A percentile compares a stretch with the other conserved stretches of the same genome.
These are phyloP conservation scores for Baorangia bicolor DNA, from an alignment of 768 basidiomycete species.

Conservation along the genomic window DNA sequence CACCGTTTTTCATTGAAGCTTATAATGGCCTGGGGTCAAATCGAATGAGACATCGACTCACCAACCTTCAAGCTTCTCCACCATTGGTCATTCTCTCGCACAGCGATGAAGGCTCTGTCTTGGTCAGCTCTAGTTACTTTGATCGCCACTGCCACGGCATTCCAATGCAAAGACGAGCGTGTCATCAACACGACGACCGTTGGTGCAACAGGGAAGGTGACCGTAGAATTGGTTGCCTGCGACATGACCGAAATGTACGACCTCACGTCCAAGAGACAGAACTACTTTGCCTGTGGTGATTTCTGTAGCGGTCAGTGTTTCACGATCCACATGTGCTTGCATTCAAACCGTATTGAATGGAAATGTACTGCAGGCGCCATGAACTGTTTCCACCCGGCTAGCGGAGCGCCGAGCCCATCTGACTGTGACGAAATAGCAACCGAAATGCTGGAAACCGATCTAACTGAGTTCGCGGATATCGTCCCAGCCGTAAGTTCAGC, in stretches of 20 bases:
- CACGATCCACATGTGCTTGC: too few relatives aligned
- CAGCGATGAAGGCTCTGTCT: background rate
- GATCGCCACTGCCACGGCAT: background rate
- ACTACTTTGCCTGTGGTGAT: accelerated
- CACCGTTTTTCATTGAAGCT: too few relatives aligned
- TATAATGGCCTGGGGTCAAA: background rate
- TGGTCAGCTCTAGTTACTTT: background rate
- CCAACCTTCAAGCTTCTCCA: background rate
- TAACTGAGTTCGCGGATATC: too few relatives aligned
- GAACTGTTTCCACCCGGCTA: too few relatives aligned
- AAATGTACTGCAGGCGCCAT: too few relatives aligned
- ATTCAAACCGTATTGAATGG: too few relatives aligned
- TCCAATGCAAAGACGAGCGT: background rate
- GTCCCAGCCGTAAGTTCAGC: too few relatives aligned
- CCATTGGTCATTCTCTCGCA: background rate
- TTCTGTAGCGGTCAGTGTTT: too few relatives aligned
- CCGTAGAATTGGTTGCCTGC: background rate
- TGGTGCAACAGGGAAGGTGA: background rate
- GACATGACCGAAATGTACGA: background rate
- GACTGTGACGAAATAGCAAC: too few relatives aligned
- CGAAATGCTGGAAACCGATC: too few relatives aligned
- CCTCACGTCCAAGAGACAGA: background rate
- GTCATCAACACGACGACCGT: background rate
- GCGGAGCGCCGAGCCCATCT: too few relatives aligned
- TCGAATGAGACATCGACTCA: background rate